Conservation (phyloP, 345 rosid species). For the Populus alba region DNA sequence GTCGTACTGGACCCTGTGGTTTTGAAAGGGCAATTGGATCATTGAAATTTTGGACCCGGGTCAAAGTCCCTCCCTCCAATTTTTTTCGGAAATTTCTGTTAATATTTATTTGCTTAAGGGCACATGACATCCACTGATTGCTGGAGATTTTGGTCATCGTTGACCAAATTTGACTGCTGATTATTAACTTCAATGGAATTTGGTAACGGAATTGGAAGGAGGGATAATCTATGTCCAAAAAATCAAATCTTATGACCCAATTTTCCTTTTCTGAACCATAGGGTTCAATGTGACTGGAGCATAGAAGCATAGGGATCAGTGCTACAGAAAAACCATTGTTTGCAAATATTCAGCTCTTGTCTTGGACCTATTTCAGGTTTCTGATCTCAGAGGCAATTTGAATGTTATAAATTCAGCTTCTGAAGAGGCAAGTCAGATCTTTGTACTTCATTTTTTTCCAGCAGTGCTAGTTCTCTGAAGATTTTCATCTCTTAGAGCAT, state of each 20-base stretch:
- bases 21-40: not conserved
- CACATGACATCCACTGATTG: not conserved
- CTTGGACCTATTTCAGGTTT: constrained; percentile 48
- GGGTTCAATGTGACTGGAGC: not conserved
- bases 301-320: not conserved
- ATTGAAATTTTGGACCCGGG: not conserved
- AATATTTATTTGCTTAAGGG: not conserved
- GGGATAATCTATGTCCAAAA: not conserved
- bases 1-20: not conserved
- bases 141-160: not conserved
- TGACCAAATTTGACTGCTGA: not conserved
- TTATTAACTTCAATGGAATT: not conserved
- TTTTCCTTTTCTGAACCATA: not conserved
- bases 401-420: constrained; percentile 59
- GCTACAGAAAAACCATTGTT: not conserved
- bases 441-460: constrained; percentile 15
- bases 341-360: constrained; percentile 7
- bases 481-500: constrained; percentile 16
- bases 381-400: constrained; percentile 66
- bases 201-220: not conserved
- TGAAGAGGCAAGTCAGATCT: constrained; percentile 58
- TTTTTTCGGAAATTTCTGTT: not conserved
- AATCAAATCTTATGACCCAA: not conserved
- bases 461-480: constrained; percentile 10
- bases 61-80: not conserved